Evolutionary conservation across 768 basidiomycete species (phyloP).

Genomic region (Kwoniella botswanensis): DNA sequence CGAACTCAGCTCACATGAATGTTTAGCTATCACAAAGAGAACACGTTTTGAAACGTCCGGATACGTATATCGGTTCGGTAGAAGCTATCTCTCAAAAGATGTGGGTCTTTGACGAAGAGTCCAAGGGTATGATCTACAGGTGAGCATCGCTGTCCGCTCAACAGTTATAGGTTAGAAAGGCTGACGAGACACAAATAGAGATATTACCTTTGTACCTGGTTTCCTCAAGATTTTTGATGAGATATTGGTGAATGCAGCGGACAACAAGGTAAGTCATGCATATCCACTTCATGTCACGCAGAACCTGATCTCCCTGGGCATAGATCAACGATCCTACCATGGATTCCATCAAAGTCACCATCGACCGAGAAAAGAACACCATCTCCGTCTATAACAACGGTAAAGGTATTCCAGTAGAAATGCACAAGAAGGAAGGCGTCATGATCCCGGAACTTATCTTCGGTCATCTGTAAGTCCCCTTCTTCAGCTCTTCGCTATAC

Average conservation of each 20-base stretch:
- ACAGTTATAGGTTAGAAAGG: not conserved
- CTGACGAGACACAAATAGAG: conserved; percentile 41
- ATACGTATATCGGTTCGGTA: conserved; percentile 87
- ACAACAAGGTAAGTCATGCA: conserved; percentile 79
- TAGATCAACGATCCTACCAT: conserved; percentile 91
- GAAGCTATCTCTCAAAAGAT: conserved; percentile 83
- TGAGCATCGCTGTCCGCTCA: conserved; percentile 61
- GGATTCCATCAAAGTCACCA: conserved; percentile 86
- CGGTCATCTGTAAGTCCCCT: conserved; percentile 69
- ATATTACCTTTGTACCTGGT: conserved; percentile 83
- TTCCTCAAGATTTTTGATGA: conserved; percentile 99
- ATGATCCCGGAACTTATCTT: conserved; percentile 98
- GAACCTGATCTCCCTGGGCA: not conserved
- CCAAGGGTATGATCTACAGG: conserved; percentile 79
- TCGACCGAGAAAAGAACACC: conserved; percentile 78
- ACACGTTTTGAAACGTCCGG: conserved; percentile 65
- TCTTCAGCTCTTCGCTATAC: not conserved
- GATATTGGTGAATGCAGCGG: conserved; percentile 97
- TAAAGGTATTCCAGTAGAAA: conserved; percentile 93
- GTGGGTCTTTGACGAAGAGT: conserved; percentile 90
- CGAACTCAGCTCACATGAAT: conserved; percentile 19
- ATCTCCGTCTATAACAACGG: conserved; percentile 98
- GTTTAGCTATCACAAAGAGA: conserved; percentile 87
- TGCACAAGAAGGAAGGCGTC: conserved; percentile 88
- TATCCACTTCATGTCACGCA: not conserved